Evolutionary conservation across 129 eudicot species (phyloP), one percentile per base, ranked within the genome.

Genomic region (Lactuca saligna): DNA sequence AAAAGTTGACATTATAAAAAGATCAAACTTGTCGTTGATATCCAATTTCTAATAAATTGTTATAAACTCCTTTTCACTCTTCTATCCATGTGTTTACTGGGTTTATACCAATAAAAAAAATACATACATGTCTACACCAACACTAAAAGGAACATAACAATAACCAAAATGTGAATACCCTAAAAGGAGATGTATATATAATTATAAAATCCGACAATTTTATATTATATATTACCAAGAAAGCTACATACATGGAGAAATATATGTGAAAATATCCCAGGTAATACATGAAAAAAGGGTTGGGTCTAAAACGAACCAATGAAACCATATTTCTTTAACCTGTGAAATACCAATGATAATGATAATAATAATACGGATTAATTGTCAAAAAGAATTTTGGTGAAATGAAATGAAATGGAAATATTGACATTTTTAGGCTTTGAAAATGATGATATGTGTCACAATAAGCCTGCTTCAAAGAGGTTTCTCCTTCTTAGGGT

Each of bases 401-500:
- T 62, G 60, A 20, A 20, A 20, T 20, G 20, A 42, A 53, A 50
- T 78, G 41, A 66, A 29, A 66, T 62, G 61, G 68, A 57, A 75
- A 76, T 85, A 82, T 85, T 54, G 84, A 79, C 91, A 85, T 65
- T 65, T 59, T 65, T 37, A 64, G 57, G 59, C 67, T 49, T 44
- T 57, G 29, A 73, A 69, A 71, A 48, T 17, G 64, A 48, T 15
- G 34, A 11, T 51, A 29, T 51, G 31, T 63, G 81, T 93, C 89
- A 93, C 88, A 93, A 87, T 64, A 89, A 80, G 32, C 98, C 98
- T 4, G 98, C 98, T 81, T 93, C 98, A 63, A 89, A 82, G 44
- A 89, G 90, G 66, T 89, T 89, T 85, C 98, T 80, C 92, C 98
- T 93, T 83, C 95, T 89, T 79, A 93, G 83, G 51, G 98, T 93